Evolutionary conservation across 1,139 yeast genomes (phyloP), one percentile per base, ranked within the genome.

Genomic region (Nakaseomyces uthaithaninus): DNA sequence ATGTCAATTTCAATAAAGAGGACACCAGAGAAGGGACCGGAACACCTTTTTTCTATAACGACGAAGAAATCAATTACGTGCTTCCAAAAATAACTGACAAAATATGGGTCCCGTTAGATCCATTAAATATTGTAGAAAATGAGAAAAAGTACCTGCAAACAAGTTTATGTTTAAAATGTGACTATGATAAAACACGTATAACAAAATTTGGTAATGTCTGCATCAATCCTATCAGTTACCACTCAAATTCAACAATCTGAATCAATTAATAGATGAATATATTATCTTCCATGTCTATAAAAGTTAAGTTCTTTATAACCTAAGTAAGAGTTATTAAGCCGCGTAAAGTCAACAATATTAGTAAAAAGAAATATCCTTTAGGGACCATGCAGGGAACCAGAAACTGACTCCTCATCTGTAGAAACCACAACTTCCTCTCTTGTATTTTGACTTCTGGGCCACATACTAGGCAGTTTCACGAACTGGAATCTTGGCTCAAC

Each of bases 401-500:
- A 17, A 17, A 28, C 18, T 12, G 35, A 31, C 20, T 31, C 35
- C 19, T 31, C 35, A 19, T 31, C 35, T 14, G 35, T 31, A 12
- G 19, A 16, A 33, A 35, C 12, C 31, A 43, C 20, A 38, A 50
- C 55, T 17, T 67, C 67, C 41, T 69, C 68, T 50, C 75, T 65
- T 1, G 91, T 83, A 49, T 80, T 83, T 55, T 82, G 80, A 46
- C 80, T 74, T 49, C 93, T 67, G 3, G 95, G 95, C 96, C 97
- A 89, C 56, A 89, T 66, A 33, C 86, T 79, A 1, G 98, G 98
- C 27, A 91, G 63, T 50, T 74, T 74, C 16, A 91, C 77, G 40
- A 84, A 80, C 60, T 86, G 95, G 54, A 81, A 89, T 48, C 94
- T 69, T 1, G 99, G 99, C 51, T 86, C 94, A 6, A 93, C 94